Evolutionary conservation across 805 yeast species (phyloP), one percentile per base, ranked within the genome.

Genomic region (Hanseniaspora lindneri): DNA sequence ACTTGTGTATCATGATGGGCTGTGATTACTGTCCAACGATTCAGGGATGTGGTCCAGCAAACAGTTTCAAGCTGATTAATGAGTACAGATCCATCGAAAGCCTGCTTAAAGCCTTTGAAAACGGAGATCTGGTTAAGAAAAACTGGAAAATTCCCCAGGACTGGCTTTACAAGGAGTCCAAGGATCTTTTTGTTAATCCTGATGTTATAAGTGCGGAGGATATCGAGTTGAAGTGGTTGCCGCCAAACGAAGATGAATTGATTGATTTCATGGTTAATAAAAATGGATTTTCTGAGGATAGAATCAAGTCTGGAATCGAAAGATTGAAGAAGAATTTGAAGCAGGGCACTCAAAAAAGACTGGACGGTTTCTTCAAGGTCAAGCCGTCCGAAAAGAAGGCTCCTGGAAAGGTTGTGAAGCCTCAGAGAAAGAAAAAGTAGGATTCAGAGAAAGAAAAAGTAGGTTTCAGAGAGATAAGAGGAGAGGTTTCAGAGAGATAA

Each of bases 21-120:
- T 92, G 98, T 65, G 99, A 92, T 68, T 92, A 92, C 64, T 86
- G 96, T 66, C 96, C 89, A 54, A 83, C 96, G 3, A 88, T 92
- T 51, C 77, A 77, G 57, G 98, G 98, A 21, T 80, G 92, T 52
- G 99, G 99, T 8, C 97, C 97, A 0, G 92, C 83, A 2, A 89
- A 96, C 1, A 98, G 96, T 0, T 70, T 75, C 54, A 89, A 92
- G 59, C 71, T 92, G 52, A 85, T 92, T 53, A 81, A 79, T 60
- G 95, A 89, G 59, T 87, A 85, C 62, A 79, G 82, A 1, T 71
- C 82, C 0, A 70, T 92, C 41, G 97, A 89, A 53, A 80, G 79
- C 33, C 78, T 92, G 36, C 75, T 89, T 35, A 78, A 77, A 55
- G 69, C 65, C 51, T 75, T 87, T 30, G 72, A 77, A 44, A 49